Evolutionary conservation across 371 early-diverging fungal genomes (phyloP).

Genomic region (Choanephora cucurbitarum): DNA sequence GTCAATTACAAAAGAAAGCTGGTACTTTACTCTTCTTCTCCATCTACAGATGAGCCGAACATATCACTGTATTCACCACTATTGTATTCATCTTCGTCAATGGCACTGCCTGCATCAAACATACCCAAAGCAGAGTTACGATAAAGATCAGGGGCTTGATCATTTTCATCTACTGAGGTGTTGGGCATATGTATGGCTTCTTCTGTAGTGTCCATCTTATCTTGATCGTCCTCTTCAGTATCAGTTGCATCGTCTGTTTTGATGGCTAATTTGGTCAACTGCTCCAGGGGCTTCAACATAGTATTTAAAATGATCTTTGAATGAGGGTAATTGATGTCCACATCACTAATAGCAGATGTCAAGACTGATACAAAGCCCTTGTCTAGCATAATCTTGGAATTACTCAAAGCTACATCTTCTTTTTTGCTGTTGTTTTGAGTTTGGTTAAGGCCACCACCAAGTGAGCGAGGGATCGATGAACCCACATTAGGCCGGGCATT

Average conservation of each 20-base stretch:
- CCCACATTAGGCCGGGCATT: slow-evolving; percentile 52
- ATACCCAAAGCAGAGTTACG: slow-evolving; percentile 92
- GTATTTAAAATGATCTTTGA: slow-evolving; percentile 72
- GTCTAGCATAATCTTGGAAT: slow-evolving; percentile 89
- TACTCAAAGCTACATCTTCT: slow-evolving; percentile 61
- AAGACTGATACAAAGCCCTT: slow-evolving; percentile 83
- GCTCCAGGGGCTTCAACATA: slow-evolving; percentile 87
- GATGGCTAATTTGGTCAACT: slow-evolving; percentile 84
- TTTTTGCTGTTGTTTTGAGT: slow-evolving; percentile 18
- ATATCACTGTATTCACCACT: slow-evolving; percentile 55
- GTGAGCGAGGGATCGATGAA: slow-evolving; percentile 11
- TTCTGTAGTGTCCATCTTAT: slow-evolving; percentile 33
- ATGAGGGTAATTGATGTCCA: slow-evolving; percentile 90
- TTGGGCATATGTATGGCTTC: slow-evolving; percentile 33
- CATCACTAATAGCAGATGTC: slow-evolving; percentile 77
- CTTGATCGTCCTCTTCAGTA: slow-evolving; percentile 39
- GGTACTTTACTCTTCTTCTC: slow-evolving; percentile 54
- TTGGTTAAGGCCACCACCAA: slow-evolving; percentile 1
- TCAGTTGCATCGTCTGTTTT: slow-evolving; percentile 65
- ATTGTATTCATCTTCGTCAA: slow-evolving; percentile 59
- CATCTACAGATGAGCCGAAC: slow-evolving; percentile 57
- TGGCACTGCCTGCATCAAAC: slow-evolving; percentile 66
- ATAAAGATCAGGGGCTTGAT: slow-evolving; percentile 83
- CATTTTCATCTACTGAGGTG: slow-evolving; percentile 24
- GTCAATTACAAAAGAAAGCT: too few species aligned